Base-by-base conservation (phyloP, 352 stramenopile genomes). In the Thraustotheca clavata region DNA sequence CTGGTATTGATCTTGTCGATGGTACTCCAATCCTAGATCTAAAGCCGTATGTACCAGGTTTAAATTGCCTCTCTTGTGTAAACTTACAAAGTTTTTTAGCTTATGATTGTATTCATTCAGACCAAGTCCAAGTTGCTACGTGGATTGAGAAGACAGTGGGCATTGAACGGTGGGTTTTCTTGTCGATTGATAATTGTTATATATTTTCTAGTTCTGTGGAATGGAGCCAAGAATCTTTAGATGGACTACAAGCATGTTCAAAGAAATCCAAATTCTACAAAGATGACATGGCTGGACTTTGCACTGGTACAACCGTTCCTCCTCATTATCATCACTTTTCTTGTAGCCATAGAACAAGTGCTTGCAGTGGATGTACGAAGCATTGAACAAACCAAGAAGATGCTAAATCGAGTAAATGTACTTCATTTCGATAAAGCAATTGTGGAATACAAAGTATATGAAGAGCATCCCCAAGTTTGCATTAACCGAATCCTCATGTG, bases 11-110 rank as follows among this genome's bases (percentile, higher is more conserved):
- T 36, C 48, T 73, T 33, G 61, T 62, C 18, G 41, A 73, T 18
- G 54, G 60, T 3, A 73, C 68, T 34, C 67, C 68, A 20, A 50
- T 73, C 4, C 35, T 73, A 14, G 68, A 73, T 59, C 29, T 73
- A 43, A 73, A 73, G 39, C 68, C 68, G 27, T 73, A 71, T 39
- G 68, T 73, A 8, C 63, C 68, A 1, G 60, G 55, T 65, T 57
- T n/a, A n/a, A n/a, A n/a, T n/a, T n/a, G n/a, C 9, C 54, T n/a
- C 32, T 60, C 3, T 22, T 2, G 0, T 38, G 4, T 12, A 27
- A 20, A 39, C 14, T 47, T 33, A 5, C 11, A 22, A n/a, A 20
- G 3, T 31, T 22, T 55, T 4, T 2, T 24, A 65, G 57, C 31
- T 27, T 65, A 65, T 46, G 57, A 65, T 33, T 54, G 57, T 27